phyloP scores from a whole-genome alignment of 2,329 filamentous ascomycete genomes.

The Rhynchosporium agropyri region DNA sequence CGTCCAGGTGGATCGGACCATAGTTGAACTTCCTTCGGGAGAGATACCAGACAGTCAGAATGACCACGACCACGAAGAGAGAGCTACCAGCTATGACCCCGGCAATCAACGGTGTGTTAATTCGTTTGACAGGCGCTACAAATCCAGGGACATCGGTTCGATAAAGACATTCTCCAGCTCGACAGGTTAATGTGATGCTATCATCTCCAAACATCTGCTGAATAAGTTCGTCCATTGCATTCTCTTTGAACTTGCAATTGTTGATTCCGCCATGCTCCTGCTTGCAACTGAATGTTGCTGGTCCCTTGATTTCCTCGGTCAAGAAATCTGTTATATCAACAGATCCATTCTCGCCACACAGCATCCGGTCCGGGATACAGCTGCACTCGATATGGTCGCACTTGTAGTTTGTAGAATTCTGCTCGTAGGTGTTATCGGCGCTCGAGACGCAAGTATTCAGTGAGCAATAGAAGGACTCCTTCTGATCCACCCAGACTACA shows the following conservation, averaged over 20 bases:
- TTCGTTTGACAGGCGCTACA: constrained; percentile 82
- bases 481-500: constrained; percentile 88
- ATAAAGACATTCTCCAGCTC: constrained; percentile 89
- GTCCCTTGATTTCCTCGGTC: constrained; percentile 78
- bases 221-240: constrained; percentile 89
- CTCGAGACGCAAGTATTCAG: constrained; percentile 78
- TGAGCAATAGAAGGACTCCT: constrained; percentile 95
- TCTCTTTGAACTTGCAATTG: constrained; percentile 83
- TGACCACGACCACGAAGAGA: constrained; percentile 85
- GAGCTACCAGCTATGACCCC: constrained; percentile 85
- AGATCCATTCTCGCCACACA: constrained; percentile 89
- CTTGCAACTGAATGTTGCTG: constrained; percentile 78
- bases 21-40: constrained; percentile 71
- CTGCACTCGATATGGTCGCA: constrained; percentile 85
- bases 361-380: constrained; percentile 88
- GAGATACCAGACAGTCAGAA: constrained; percentile 84
- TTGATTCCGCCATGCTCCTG: constrained; percentile 64
- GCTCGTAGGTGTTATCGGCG: constrained; percentile 66
- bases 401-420: constrained; percentile 82
- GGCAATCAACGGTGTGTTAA: constrained; percentile 96
- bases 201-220: constrained; percentile 86
- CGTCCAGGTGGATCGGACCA: constrained; percentile 80
- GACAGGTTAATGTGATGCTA: constrained; percentile 82
- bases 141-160: constrained; percentile 93
- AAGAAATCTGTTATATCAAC: constrained; percentile 93